These are phyloP conservation scores for Kluyveromyces dobzhanskii DNA, from an alignment of 805 yeast species.

Conservation along the genomic window DNA sequence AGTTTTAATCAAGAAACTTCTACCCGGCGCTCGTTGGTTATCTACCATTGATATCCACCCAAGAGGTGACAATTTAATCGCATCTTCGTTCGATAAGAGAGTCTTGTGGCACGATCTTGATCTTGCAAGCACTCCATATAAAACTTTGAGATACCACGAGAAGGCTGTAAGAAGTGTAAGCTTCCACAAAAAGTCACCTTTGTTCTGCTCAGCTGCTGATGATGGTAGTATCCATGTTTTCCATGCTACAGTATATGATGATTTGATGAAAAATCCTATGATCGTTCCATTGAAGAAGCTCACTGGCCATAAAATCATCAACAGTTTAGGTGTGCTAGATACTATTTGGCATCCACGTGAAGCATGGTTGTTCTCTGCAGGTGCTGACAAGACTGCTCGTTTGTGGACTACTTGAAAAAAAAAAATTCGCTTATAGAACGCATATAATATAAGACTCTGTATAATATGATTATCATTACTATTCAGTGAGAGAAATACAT, in stretches of 20 bases:
- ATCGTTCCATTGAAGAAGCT: constrained; percentile 92
- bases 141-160: constrained; percentile 89
- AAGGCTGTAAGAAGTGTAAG: constrained; percentile 85
- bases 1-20: constrained; percentile 67
- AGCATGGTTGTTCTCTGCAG: constrained; percentile 96
- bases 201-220: constrained; percentile 91
- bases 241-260: constrained; percentile 93
- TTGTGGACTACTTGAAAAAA: constrained; percentile 95
- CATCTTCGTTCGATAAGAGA: constrained; percentile 89
- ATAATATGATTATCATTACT: no score
- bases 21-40: constrained; percentile 96
- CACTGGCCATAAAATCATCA: constrained; percentile 76
- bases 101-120: constrained; percentile 97
- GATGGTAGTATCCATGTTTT: constrained; percentile 90
- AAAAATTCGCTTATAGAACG: constrained; percentile 1
- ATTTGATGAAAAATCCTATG: constrained; percentile 84
- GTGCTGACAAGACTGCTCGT: constrained; percentile 94
- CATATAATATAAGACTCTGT: no score
- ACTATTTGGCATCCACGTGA: constrained; percentile 95
- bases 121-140: constrained; percentile 80
- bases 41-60: constrained; percentile 91
- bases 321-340: constrained; percentile 79
- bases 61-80: constrained; percentile 87
- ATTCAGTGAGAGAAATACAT: no score
- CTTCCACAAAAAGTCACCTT: constrained; percentile 82